Evolutionary conservation across 441 rosid genomes (phyloP).

Genomic region (Omphalea diandra): DNA sequence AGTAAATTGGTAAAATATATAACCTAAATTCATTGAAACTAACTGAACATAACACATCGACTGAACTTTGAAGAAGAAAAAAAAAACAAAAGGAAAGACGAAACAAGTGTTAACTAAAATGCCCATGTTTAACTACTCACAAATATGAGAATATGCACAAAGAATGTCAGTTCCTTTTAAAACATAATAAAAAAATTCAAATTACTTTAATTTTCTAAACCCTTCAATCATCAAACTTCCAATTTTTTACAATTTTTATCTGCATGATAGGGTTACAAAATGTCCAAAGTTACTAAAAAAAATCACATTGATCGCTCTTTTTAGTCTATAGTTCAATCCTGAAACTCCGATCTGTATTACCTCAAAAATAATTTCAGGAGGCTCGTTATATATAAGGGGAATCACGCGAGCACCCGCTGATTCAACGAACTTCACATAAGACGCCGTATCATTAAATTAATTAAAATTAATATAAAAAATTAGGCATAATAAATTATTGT

Average conservation of each 20-base stretch:
- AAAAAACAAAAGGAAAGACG: no score
- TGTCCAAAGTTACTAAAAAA: not conserved
- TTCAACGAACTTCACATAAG: slow-evolving; percentile 89
- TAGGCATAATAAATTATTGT: no score
- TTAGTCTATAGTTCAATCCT: not conserved
- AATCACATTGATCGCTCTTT: not conserved
- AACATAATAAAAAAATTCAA: not conserved
- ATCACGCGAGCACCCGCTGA: slow-evolving; percentile 92
- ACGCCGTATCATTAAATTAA: no score
- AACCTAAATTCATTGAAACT: not conserved
- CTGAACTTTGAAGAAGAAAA: no score
- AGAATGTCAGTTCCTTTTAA: not conserved
- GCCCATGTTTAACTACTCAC: not conserved
- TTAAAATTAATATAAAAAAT: no score
- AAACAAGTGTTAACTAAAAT: not conserved
- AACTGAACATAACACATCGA: not conserved
- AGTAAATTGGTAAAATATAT: no score
- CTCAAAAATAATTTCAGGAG: slow-evolving; percentile 58
- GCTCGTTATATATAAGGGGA: slow-evolving; percentile 78
- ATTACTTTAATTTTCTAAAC: no score
- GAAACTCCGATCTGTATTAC: slow-evolving; percentile 31
- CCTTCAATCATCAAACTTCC: not conserved
- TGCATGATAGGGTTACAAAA: no score
- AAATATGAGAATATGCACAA: not conserved
- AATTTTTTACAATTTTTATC: not conserved